These are phyloP conservation scores for Cytospora mali DNA, from an alignment of 2,329 filamentous ascomycete genomes.

Conservation along the genomic window DNA sequence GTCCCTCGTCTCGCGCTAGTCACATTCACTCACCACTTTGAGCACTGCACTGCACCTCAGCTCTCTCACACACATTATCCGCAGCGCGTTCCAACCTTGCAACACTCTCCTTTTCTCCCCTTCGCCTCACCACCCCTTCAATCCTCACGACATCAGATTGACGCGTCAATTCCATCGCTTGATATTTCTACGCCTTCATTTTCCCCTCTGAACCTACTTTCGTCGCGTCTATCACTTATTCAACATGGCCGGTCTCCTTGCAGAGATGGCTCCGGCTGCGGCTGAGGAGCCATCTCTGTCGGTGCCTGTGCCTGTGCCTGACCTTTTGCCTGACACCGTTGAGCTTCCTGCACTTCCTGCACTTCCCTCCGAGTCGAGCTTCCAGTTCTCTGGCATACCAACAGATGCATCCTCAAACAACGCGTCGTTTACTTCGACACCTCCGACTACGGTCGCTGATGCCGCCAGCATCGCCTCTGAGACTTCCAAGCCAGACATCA, in stretches of 20 bases:
- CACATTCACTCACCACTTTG: neutral
- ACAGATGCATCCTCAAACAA: constrained; percentile 37
- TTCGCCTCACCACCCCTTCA: constrained; percentile 6
- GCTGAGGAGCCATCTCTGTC: constrained; percentile 12
- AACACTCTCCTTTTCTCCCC: constrained; percentile 5
- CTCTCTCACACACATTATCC: neutral
- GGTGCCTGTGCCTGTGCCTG: constrained; percentile 12
- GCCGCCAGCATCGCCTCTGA: constrained; percentile 39
- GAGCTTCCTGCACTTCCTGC: constrained; percentile 30
- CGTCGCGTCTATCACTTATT: constrained; percentile 16
- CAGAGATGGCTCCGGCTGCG: constrained; percentile 16
- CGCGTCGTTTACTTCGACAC: constrained; percentile 37
- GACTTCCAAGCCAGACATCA: constrained; percentile 32
- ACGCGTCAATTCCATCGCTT: constrained; percentile 24
- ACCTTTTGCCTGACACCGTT: constrained; percentile 9
- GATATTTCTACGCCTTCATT: constrained; percentile 1
- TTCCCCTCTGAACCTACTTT: neutral
- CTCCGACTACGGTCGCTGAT: constrained; percentile 39
- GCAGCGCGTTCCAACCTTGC: neutral
- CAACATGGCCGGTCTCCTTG: constrained; percentile 22
- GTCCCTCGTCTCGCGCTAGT: neutral
- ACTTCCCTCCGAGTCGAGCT: constrained; percentile 34
- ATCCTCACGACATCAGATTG: constrained; percentile 3
- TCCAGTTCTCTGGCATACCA: constrained; percentile 33
- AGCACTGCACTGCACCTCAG: neutral